These are phyloP conservation scores for Komagataea norvegica DNA, from an alignment of 1,139 yeast genomes.

Conservation along the genomic window DNA sequence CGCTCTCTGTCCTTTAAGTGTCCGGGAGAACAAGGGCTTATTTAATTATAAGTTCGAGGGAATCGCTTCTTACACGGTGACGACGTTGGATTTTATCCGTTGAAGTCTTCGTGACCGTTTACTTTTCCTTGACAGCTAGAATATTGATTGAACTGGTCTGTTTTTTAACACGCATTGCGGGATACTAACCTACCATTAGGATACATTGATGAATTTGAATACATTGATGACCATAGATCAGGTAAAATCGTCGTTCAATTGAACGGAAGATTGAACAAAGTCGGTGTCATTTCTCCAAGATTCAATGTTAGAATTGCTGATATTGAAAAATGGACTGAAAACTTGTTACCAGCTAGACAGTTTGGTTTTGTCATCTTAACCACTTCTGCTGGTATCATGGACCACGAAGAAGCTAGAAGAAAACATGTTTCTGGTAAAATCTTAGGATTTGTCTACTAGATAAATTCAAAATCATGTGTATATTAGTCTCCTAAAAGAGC, in stretches of 20 bases:
- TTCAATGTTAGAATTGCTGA: constrained; percentile 92
- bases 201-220: constrained; percentile 98
- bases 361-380: constrained; percentile 96
- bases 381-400: constrained; percentile 99
- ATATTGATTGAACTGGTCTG: too few species aligned
- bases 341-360: constrained; percentile 97
- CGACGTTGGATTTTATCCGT: constrained; percentile 26
- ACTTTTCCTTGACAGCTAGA: constrained; percentile 65
- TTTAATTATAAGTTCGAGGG: constrained; percentile 34
- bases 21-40: constrained; percentile 71
- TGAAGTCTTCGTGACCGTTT: constrained; percentile 35
- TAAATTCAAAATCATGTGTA: too few species aligned
- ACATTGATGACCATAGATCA: constrained; percentile 98
- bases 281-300: constrained; percentile 98
- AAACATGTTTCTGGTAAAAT: constrained; percentile 99
- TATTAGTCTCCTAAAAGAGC: too few species aligned
- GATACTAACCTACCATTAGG: constrained; percentile 37
- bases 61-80: constrained; percentile 77
- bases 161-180: too few species aligned
- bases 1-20: constrained; percentile 97
- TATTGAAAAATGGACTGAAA: constrained; percentile 97
- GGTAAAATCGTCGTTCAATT: constrained; percentile 96
- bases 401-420: constrained; percentile 99
- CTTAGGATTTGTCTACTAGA: constrained; percentile 89
- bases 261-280: constrained; percentile 97